Conservation (phyloP, 2,329 filamentous ascomycete species). For the Lasiodiplodia sp. region DNA sequence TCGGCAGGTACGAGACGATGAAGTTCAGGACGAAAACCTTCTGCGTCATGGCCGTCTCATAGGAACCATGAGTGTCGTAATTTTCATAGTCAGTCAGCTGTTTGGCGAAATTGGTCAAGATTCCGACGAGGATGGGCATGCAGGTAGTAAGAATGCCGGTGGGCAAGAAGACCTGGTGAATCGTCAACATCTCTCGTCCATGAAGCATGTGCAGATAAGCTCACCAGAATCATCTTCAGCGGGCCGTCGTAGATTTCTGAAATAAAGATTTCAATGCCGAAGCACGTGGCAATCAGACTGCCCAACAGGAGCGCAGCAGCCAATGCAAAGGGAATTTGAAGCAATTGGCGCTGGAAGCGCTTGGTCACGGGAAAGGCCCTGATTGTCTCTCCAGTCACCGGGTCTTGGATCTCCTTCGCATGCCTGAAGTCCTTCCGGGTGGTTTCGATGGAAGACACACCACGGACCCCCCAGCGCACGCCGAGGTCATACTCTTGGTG, state of each 20-base stretch:
- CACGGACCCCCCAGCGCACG: constrained; percentile 86
- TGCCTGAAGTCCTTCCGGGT: constrained; percentile 80
- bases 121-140: constrained; percentile 77
- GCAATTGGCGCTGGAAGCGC: constrained; percentile 76
- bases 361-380: constrained; percentile 79
- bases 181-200: background rate
- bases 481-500: constrained; percentile 87
- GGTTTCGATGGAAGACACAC: constrained; percentile 81
- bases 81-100: constrained; percentile 85
- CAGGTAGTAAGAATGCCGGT: constrained; percentile 85
- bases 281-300: constrained; percentile 82
- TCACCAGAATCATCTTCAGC: constrained; percentile 81
- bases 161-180: constrained; percentile 77
- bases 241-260: constrained; percentile 92
- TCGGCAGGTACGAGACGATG: constrained; percentile 90
- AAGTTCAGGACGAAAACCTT: constrained; percentile 98
- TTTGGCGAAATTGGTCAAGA: constrained; percentile 79
- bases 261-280: constrained; percentile 94
- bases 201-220: constrained; percentile 38
- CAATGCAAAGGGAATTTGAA: constrained; percentile 86
- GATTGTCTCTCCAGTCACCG: constrained; percentile 80
- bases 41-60: constrained; percentile 83
- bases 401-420: constrained; percentile 78
- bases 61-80: constrained; percentile 85
- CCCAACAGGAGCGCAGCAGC: constrained; percentile 76